These are phyloP conservation scores for Cicer cuneatum DNA, from an alignment of 306 rosid species.

Conservation along the genomic window DNA sequence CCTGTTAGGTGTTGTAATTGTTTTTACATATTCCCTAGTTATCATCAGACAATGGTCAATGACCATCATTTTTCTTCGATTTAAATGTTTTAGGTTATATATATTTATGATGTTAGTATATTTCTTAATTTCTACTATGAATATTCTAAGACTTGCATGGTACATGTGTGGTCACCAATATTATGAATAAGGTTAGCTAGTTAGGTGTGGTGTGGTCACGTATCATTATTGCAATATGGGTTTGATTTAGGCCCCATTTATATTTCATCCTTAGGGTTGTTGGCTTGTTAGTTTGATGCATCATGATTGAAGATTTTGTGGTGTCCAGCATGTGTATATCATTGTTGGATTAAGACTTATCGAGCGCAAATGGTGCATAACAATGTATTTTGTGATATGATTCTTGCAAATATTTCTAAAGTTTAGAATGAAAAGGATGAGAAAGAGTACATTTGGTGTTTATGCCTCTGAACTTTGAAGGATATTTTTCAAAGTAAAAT, in stretches of 20 bases:
- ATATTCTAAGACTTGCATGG: not conserved
- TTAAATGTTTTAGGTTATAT: no score
- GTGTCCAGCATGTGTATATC: not conserved
- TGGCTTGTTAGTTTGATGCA: not conserved
- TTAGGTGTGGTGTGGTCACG: constrained; percentile 50
- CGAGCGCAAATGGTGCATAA: not conserved
- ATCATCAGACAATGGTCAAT: no score
- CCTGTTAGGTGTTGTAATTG: no score
- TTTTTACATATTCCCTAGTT: no score
- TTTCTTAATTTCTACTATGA: no score
- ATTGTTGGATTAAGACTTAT: constrained; percentile 26
- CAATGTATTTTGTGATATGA: not conserved
- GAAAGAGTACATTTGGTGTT: not conserved
- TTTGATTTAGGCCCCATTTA: constrained; percentile 43
- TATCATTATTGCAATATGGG: constrained; percentile 42
- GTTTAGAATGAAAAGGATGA: not conserved
- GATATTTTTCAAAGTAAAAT: no score
- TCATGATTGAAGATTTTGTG: not conserved
- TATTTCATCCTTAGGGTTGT: constrained; percentile 35
- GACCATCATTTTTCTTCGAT: no score
- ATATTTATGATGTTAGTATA: no score
- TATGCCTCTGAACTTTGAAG: not conserved
- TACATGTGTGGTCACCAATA: constrained; percentile 23
- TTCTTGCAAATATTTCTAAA: not conserved
- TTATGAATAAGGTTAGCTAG: constrained; percentile 19